Percentiles rank a stretch among this genome's conserved stretches.
Evolutionary conservation across 2,329 filamentous ascomycete genomes (phyloP).

Genomic region (Botryotinia narcissicola): DNA sequence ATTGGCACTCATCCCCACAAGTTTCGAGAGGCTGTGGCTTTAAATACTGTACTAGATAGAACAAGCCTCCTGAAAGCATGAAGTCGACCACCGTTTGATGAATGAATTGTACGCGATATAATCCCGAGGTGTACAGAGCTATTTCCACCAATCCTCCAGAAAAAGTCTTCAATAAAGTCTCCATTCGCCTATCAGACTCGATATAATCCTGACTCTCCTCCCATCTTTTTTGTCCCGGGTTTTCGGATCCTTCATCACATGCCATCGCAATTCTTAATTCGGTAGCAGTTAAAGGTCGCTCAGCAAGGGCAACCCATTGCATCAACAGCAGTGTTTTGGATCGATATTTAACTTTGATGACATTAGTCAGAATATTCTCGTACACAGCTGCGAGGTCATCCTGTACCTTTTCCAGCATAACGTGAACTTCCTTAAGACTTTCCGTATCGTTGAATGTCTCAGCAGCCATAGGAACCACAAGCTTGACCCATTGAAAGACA

Average conservation of each 20-base stretch:
- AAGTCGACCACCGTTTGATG: constrained; percentile 42
- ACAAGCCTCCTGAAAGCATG: constrained; percentile 36
- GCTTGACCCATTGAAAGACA: constrained; percentile 42
- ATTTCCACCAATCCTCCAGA: constrained; percentile 27
- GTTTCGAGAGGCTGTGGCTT: too few relatives aligned
- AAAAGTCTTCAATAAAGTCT: constrained; percentile 24
- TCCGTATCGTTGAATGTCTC: constrained; percentile 19
- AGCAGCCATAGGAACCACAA: constrained; percentile 31
- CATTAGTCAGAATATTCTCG: constrained; percentile 26
- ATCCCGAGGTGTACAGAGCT: neutral
- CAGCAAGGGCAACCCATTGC: constrained; percentile 31
- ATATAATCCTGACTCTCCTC: constrained; percentile 23
- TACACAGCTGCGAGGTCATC: constrained; percentile 25
- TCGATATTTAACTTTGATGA: constrained; percentile 22
- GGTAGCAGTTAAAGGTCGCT: constrained; percentile 24
- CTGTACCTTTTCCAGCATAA: constrained; percentile 24
- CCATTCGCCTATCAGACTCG: constrained; percentile 26
- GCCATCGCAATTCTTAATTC: constrained; percentile 30
- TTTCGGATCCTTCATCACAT: constrained; percentile 12
- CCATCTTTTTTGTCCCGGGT: neutral
- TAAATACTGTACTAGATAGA: neutral
- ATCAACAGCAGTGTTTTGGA: constrained; percentile 26
- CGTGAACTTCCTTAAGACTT: constrained; percentile 12
- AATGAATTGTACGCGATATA: constrained; percentile 41
- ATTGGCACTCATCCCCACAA: neutral